Conservation (phyloP, 2,329 filamentous ascomycete genomes). For the Diplodia mutila region DNA sequence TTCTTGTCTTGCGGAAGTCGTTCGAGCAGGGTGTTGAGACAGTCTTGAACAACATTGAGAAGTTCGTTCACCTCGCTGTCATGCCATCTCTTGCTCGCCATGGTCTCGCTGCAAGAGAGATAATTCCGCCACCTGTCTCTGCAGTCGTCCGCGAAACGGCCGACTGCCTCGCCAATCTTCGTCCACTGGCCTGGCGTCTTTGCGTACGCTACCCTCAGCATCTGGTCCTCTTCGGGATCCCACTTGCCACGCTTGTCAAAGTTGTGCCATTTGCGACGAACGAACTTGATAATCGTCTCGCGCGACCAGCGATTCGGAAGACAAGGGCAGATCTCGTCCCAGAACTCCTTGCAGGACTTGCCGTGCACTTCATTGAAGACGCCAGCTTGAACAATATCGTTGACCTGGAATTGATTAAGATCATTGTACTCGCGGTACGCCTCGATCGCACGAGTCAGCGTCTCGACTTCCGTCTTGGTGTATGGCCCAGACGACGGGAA, state of each 20-base stretch:
- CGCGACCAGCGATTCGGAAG: constrained; percentile 39
- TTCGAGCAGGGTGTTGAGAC: constrained; percentile 55
- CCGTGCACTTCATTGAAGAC: constrained; percentile 22
- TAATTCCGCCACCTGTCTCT: constrained; percentile 74
- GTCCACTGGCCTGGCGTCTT: constrained; percentile 63
- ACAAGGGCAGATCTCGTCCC: constrained; percentile 38
- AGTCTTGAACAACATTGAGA: constrained; percentile 56
- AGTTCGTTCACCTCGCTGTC: constrained; percentile 63
- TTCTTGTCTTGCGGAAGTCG: constrained; percentile 30
- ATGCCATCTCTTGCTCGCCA: constrained; percentile 62
- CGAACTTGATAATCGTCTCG: constrained; percentile 46
- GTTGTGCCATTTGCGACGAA: constrained; percentile 68
- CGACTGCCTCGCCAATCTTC: constrained; percentile 60
- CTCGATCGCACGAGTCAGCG: constrained; percentile 30
- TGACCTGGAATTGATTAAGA: constrained; percentile 29
- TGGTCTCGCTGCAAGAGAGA: constrained; percentile 60
- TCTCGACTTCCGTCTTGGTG: constrained; percentile 29
- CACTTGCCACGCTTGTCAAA: constrained; percentile 63
- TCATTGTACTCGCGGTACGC: constrained; percentile 31
- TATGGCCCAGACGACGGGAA: constrained; percentile 28
- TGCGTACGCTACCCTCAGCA: constrained; percentile 54
- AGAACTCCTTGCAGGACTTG: constrained; percentile 32
- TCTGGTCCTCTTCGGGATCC: constrained; percentile 62
- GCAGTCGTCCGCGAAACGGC: constrained; percentile 67
- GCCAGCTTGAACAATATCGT: constrained; percentile 30